Base-by-base conservation (phyloP, 1,284 basidiomycete species). In the Pyrrhoderma noxium region DNA sequence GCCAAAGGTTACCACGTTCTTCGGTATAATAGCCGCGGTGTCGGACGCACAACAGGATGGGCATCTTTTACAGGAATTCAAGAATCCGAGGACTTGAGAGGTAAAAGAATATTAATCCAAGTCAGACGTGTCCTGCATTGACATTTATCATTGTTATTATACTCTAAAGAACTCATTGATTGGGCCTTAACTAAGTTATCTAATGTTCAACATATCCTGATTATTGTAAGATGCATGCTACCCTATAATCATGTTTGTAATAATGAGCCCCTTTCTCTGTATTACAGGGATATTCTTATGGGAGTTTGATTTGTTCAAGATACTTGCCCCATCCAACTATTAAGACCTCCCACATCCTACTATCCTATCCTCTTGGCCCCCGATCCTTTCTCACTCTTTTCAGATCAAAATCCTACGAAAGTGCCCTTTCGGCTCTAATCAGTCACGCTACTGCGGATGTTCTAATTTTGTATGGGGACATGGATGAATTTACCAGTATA, bases 331-430 rank as follows among this genome's bases (percentile, higher is more conserved):
- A 76, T 2, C 62, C 70, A 14, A 62, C 84, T 46, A 68, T 49
- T 21, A 31, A 68, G 57, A 82, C 78, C 0, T 75, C 73, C 8
- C 82, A 89, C 62, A 69, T 90, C 44, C 65, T 92, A 36, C 64
- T 92, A 19, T 89, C 86, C 0, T 91, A 91, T 60, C 89, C 89
- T 0, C 68, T 90, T 5, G 78, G 81, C 5, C 80, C 82, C 9
- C 72, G 85, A 38, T 71, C 72, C 22, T 75, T 82, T 60, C 69
- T 92, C 34, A 89, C 87, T 3, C 63, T 82, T 45, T 89, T 91
- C 69, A 71, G 71, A 45, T 69, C 79, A 1, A 65, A 67, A 3
- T 66, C 67, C 11, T 86, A 89, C 61, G 67, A 70, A 11, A 31
- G 11, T 31, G 27, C 19, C 59, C 61, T 1, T 71, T 5, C 38